Base-by-base conservation (phyloP, 1,139 yeast genomes). In the Sugiyamaella grinbergsii region DNA sequence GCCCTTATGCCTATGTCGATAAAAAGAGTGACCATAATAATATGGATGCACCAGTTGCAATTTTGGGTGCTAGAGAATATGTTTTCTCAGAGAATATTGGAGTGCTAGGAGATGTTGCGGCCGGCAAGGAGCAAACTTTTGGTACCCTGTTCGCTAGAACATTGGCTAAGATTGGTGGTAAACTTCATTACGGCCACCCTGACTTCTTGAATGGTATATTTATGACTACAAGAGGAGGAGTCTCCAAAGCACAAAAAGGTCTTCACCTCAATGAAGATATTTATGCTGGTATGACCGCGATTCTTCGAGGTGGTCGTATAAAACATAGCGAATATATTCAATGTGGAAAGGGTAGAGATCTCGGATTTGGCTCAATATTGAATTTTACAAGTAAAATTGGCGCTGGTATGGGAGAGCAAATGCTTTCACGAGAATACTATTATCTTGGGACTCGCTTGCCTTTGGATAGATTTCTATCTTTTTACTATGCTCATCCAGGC, bases 391-490 rank as follows among this genome's bases (percentile, higher is more conserved):
- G 93, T 0, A 89, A 89, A 63, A 88, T 89, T 62, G 96, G 96
- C 0, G 91, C 95, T 38, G 96, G 96, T 1, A 89, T 89, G 96
- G 96, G 96, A 0, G 96, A 89, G 62, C 96, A 89, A 61, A 76
- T 87, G 64, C 69, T 89, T 13, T 87, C 95, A 4, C 72, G 96
- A 57, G 96, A 89, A 62, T 87, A 89, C 62, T 88, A 80, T 63
- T 85, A 85, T 63, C 70, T 89, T 55, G 95, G 96, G 0, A 84
- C 93, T 0, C 82, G 79, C 53, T 70, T 89, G 40, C 91, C 95
- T 0, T 71, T 87, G 47, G 96, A 89, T 63, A 68, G 95, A 49
- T 87, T 89, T 64, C 68, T 89, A 34, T 83, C 96, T 0, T 89
- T 89, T 62, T 89, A 85, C 65, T 89, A 88, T 69, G 96, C 96